These are phyloP conservation scores for Colletotrichum sp. DNA, from an alignment of 2,329 filamentous ascomycete species.

Conservation along the genomic window DNA sequence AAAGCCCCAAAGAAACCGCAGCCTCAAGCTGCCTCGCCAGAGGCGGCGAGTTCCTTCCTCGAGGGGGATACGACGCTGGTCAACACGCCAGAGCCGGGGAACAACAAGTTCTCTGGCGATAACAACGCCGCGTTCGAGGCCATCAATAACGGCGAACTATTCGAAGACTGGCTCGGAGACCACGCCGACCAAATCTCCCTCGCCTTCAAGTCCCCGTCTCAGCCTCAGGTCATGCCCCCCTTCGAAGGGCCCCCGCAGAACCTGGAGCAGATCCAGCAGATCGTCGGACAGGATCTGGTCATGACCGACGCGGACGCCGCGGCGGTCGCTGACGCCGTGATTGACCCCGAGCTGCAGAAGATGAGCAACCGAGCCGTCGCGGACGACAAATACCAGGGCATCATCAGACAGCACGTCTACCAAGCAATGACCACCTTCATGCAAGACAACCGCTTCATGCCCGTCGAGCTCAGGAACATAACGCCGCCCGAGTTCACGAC, in stretches of 20 bases:
- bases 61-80: background rate
- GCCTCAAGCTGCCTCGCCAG: background rate
- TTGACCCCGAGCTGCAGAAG: background rate
- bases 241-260: background rate
- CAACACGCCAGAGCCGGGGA: background rate
- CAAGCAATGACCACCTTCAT: background rate
- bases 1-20: background rate
- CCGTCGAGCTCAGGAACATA: conserved; percentile 5
- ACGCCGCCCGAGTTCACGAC: background rate
- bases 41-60: background rate
- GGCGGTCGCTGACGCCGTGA: background rate
- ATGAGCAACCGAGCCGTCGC: background rate
- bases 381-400: background rate
- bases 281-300: background rate
- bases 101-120: background rate
- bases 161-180: background rate
- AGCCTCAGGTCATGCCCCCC: background rate
- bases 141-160: background rate
- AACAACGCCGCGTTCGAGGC: background rate
- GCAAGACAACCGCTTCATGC: conserved; percentile 8
- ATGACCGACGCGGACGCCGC: background rate
- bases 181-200: background rate
- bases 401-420: background rate
- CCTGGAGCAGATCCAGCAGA: background rate
- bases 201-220: background rate